Conservation (phyloP, 2,329 filamentous ascomycete species). For the Paecilomyces fulvus region DNA sequence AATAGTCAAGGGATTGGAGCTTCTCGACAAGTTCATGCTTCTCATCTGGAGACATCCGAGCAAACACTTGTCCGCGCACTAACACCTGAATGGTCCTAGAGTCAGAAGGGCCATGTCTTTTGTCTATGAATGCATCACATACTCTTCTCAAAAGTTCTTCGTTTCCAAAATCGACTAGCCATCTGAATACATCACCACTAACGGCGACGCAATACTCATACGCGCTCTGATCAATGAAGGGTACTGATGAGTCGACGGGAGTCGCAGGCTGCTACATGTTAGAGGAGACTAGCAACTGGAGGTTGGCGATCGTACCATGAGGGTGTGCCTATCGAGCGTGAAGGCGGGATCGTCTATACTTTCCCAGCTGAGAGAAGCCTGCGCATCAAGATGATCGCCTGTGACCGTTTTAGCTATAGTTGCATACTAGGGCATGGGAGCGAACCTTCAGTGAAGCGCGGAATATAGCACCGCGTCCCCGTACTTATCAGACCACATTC, state of each 20-base stretch:
- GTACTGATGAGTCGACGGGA: conserved; percentile 70
- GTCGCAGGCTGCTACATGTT: conserved; percentile 54
- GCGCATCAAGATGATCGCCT: conserved; percentile 65
- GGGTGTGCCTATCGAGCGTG: conserved; percentile 67
- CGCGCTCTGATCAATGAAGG: conserved; percentile 73
- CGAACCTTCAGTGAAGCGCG: conserved; percentile 68
- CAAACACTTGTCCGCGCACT: conserved; percentile 84
- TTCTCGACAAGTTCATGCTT: conserved; percentile 98
- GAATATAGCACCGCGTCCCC: conserved; percentile 83
- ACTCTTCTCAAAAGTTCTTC: conserved; percentile 67
- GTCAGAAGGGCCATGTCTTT: conserved; percentile 1
- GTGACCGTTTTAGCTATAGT: conserved; percentile 6
- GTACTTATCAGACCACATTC: conserved; percentile 78
- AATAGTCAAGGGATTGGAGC: conserved; percentile 91
- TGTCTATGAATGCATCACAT: conserved; percentile 15
- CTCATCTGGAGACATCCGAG: conserved; percentile 97
- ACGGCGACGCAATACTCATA: conserved; percentile 83
- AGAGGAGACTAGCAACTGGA: conserved; percentile 3
- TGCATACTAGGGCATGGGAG: background rate
- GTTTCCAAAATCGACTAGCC: conserved; percentile 85
- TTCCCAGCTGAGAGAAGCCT: conserved; percentile 75
- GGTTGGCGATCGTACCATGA: conserved; percentile 46
- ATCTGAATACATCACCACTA: conserved; percentile 89
- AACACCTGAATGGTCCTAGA: conserved; percentile 57
- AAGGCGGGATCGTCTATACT: conserved; percentile 82